These are phyloP conservation scores for Sphagnum contortum DNA, from an alignment of 225 moss, liverwort and hornwort genomes.

Conservation along the genomic window DNA sequence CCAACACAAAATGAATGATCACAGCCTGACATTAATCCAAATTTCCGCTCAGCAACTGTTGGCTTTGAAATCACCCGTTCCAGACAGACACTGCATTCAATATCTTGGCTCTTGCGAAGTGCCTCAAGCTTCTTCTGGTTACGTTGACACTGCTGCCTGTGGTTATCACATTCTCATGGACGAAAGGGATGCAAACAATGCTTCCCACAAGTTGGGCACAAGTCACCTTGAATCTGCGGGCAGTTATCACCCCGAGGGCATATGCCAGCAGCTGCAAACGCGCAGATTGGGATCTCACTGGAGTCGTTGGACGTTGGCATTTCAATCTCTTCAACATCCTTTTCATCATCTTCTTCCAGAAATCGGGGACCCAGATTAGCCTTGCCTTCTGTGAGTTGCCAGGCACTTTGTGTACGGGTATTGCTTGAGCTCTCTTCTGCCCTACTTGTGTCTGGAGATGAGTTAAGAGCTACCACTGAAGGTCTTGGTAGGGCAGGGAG, in stretches of 20 bases:
- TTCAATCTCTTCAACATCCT: too few relatives aligned
- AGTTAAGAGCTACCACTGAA: too few relatives aligned
- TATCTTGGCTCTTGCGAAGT: slow-evolving; percentile 76
- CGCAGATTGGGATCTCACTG: too few relatives aligned
- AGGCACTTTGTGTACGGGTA: too few relatives aligned
- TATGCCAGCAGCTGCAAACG: too few relatives aligned
- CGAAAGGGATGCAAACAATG: slow-evolving; percentile 80
- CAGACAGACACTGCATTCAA: slow-evolving; percentile 88
- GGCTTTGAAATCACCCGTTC: slow-evolving; percentile 76
- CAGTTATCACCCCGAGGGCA: slow-evolving; percentile 69
- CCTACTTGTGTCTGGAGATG: too few relatives aligned
- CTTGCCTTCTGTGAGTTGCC: too few relatives aligned
- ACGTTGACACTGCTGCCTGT: slow-evolving; percentile 66
- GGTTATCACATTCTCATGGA: slow-evolving; percentile 59
- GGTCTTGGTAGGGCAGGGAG: too few relatives aligned
- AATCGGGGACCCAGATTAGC: too few relatives aligned
- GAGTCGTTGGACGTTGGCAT: background rate
- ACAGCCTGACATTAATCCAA: slow-evolving; percentile 94
- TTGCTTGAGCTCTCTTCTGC: too few relatives aligned
- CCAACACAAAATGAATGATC: slow-evolving; percentile 94
- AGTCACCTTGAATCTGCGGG: slow-evolving; percentile 67
- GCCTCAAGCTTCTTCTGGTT: slow-evolving; percentile 81
- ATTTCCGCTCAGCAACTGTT: slow-evolving; percentile 74
- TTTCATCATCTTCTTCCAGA: too few relatives aligned
- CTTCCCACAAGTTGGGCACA: slow-evolving; percentile 80